Conservation (phyloP, 1,284 basidiomycete species). For the Cystobasidiaceae sp. region DNA sequence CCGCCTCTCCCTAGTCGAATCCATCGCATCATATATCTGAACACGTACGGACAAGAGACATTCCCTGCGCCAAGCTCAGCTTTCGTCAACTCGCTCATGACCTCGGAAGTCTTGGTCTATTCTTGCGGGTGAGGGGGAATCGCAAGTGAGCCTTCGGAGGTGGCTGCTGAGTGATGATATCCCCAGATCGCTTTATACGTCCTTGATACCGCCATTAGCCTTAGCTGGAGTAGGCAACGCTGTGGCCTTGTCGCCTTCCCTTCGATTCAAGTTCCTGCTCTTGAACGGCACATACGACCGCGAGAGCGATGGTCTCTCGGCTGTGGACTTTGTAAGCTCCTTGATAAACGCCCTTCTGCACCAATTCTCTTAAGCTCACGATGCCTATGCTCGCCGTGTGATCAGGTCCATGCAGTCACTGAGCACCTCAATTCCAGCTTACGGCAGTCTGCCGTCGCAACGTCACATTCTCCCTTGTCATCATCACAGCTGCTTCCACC, state of each 20-base stretch:
- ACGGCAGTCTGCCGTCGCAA: neutral
- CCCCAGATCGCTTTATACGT: conserved; percentile 40
- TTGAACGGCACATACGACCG: conserved; percentile 84
- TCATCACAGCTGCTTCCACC: neutral
- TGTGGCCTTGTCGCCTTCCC: conserved; percentile 67
- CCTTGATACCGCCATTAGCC: conserved; percentile 81
- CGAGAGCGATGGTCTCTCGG: conserved; percentile 80
- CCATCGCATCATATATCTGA: conserved; percentile 82
- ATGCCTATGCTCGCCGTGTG: neutral
- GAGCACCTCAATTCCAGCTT: neutral
- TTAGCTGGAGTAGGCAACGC: conserved; percentile 71
- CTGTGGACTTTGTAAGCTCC: conserved; percentile 58
- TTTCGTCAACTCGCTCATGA: conserved; percentile 61
- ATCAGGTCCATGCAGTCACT: conserved; percentile 26
- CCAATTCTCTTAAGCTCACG: neutral
- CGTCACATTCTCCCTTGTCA: conserved; percentile 1
- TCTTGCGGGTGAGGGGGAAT: conserved; percentile 54
- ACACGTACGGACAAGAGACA: conserved; percentile 68
- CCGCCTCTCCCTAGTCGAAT: conserved; percentile 40
- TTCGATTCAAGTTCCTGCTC: conserved; percentile 77
- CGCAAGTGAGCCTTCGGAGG: neutral
- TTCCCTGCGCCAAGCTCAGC: conserved; percentile 35
- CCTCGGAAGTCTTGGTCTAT: conserved; percentile 73
- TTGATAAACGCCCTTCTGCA: neutral
- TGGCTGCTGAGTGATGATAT: conserved; percentile 13